Percentiles rank a stretch among this genome's conserved stretches.
These are phyloP conservation scores for Claviceps lovelessii DNA, from an alignment of 2,329 filamentous ascomycete genomes.

Conservation along the genomic window DNA sequence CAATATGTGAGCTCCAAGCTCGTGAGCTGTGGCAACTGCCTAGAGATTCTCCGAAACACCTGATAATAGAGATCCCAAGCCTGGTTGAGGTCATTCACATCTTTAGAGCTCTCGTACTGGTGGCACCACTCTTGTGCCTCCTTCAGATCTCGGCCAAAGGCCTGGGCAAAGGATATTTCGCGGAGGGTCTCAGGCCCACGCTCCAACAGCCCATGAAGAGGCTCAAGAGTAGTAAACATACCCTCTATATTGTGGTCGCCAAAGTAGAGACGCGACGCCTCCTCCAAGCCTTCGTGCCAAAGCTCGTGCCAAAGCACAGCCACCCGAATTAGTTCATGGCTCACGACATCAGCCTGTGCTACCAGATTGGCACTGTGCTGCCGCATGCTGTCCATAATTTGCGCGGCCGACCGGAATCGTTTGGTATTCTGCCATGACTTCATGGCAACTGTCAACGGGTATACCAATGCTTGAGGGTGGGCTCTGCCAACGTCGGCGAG, in stretches of 20 bases:
- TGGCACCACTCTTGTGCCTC: conserved; percentile 95
- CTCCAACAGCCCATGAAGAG: conserved; percentile 82
- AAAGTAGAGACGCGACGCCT: conserved; percentile 92
- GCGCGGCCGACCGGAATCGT: conserved; percentile 71
- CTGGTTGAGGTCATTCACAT: conserved; percentile 89
- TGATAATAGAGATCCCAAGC: conserved; percentile 99
- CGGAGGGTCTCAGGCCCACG: conserved; percentile 82
- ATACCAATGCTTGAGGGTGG: conserved; percentile 92
- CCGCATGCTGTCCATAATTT: conserved; percentile 97
- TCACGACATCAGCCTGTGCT: conserved; percentile 88
- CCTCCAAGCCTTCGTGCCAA: conserved; percentile 96
- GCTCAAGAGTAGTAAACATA: conserved; percentile 85
- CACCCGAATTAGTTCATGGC: conserved; percentile 90
- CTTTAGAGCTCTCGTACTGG: conserved; percentile 75
- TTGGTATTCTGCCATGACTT: conserved; percentile 75
- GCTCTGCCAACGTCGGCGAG: conserved; percentile 84
- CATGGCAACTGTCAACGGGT: conserved; percentile 93
- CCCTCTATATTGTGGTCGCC: conserved; percentile 94
- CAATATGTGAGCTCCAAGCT: conserved; percentile 92
- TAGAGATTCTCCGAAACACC: conserved; percentile 87
- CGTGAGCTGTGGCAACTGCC: conserved; percentile 85
- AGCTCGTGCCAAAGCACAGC: conserved; percentile 97
- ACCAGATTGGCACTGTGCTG: conserved; percentile 86
- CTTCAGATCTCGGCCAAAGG: conserved; percentile 86
- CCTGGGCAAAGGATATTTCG: conserved; percentile 94